Evolutionary conservation across 2,329 filamentous ascomycete species (phyloP), one percentile per base, ranked within the genome.

Genomic region (Hymenoscyphus infarciens): DNA sequence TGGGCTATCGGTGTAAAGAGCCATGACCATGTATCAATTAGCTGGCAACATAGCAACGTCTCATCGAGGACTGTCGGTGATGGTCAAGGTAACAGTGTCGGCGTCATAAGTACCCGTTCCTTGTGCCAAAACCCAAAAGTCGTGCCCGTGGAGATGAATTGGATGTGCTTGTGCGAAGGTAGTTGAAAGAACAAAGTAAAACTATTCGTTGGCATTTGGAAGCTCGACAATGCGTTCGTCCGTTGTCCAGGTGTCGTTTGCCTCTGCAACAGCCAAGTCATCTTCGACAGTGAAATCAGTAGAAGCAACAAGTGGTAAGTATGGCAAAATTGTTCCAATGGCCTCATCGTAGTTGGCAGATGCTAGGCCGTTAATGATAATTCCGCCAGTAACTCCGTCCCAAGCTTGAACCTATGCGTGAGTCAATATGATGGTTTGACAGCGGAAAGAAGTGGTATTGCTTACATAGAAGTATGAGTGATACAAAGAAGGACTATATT

Each of bases 361-460:
- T 0, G 83, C 78, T 0, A 85, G 85, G 0, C 85, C 85, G 60
- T 86, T 79, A 67, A 88, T 84, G n/a, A 87, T 74, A 19, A 89
- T 82, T 2, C 78, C 54, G 16, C 60, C 60, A 7, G 58, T 16
- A 29, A 62, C 56, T 70, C 69, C 15, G 60, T 61, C 56, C 60
- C 77, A 76, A 29, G 66, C 66, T 57, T 66, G 78, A 35, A 35
- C 33, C 33, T 35, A 13, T 35, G 2, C 2, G 33, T 10, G 2
- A 35, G 11, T 35, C 3, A 35, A 10, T 35, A 35, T 35, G 11
- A 35, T 10, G 33, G 11, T 35, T 35, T 31, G 29, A 10, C 33
- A 35, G 8, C 2, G 33, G 33, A 35, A 35, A 35, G 8, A 33
- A 33, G 31, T 13, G 8, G 33, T 35, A 35, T 6, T 11, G 33